Evolutionary conservation across 139 green algal species (phyloP).

Genomic region (Chlorella vulgaris): DNA sequence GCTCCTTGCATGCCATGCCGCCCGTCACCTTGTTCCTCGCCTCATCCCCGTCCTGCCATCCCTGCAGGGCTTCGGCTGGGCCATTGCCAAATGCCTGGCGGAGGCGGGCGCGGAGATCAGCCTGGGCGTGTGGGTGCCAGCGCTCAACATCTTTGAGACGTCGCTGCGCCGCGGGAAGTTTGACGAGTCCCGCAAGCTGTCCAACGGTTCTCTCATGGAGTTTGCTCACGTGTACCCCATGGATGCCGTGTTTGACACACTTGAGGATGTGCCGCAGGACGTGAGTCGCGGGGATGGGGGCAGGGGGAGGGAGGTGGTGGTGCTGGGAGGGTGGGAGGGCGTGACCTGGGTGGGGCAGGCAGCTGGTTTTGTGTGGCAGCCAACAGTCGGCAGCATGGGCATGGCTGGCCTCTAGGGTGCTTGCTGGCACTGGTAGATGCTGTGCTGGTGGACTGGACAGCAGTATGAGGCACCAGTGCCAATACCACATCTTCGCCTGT

Average conservation of each 20-base stretch:
- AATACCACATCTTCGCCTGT: too few relatives aligned
- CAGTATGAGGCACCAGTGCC: too few relatives aligned
- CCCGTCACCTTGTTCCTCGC: neutral
- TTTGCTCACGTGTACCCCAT: slow-evolving; percentile 97
- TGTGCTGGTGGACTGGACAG: too few relatives aligned
- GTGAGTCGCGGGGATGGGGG: slow-evolving; percentile 61
- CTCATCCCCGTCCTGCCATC: neutral
- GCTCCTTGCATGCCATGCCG: neutral
- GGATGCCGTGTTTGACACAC: slow-evolving; percentile 98
- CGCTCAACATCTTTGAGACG: slow-evolving; percentile 69
- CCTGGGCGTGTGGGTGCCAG: slow-evolving; percentile 94
- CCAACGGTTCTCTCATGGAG: slow-evolving; percentile 91
- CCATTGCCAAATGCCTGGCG: slow-evolving; percentile 93
- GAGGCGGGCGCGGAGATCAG: slow-evolving; percentile 96
- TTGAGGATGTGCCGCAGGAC: slow-evolving; percentile 95
- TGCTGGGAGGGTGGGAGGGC: too few relatives aligned
- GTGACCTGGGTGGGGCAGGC: too few relatives aligned
- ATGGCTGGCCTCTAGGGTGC: neutral
- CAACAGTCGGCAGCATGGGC: neutral
- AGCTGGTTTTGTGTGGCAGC: too few relatives aligned
- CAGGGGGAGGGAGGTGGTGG: too few relatives aligned
- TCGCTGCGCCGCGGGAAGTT: slow-evolving; percentile 93
- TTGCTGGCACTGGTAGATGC: too few relatives aligned
- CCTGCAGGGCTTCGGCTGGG: slow-evolving; percentile 92
- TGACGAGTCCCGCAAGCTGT: slow-evolving; percentile 90